A percentile compares a stretch with the other conserved stretches of the same genome.
These are phyloP conservation scores for Biscutella laevigata DNA, from an alignment of 441 rosid genomes.

Conservation along the genomic window DNA sequence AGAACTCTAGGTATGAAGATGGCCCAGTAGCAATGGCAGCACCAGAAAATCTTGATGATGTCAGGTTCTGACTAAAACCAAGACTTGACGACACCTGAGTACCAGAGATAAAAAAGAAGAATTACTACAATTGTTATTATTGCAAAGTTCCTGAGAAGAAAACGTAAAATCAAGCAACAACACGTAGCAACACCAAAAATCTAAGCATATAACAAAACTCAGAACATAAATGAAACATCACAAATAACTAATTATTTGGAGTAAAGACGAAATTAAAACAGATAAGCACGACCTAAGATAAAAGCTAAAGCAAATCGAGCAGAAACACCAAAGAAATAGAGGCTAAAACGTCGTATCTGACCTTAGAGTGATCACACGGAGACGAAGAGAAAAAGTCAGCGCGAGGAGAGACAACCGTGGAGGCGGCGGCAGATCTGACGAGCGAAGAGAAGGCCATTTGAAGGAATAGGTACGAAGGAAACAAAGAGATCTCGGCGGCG, in stretches of 20 bases:
- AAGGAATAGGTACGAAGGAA: slow-evolving; percentile 4
- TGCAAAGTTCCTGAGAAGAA: not conserved
- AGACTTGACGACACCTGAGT: slow-evolving; percentile 43
- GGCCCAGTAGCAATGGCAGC: slow-evolving; percentile 32
- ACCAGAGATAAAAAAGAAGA: not conserved
- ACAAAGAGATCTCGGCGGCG: slow-evolving; percentile 15
- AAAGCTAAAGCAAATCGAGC: not conserved
- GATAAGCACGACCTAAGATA: slow-evolving; percentile 5
- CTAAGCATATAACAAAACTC: not conserved
- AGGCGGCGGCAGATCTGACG: slow-evolving; percentile 53
- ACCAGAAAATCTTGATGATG: slow-evolving; percentile 37
- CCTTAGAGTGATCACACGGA: slow-evolving; percentile 44
- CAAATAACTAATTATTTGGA: not conserved
- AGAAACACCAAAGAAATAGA: not conserved
- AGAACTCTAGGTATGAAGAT: slow-evolving; percentile 52
- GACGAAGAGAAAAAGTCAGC: slow-evolving; percentile 30
- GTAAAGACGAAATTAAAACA: slow-evolving; percentile 3
- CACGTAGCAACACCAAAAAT: not conserved
- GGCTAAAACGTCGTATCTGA: slow-evolving; percentile 17
- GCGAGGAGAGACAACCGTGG: slow-evolving; percentile 29
- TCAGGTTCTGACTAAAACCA: slow-evolving; percentile 30
- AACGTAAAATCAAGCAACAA: not conserved
- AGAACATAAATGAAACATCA: not conserved
- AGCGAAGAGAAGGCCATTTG: slow-evolving; percentile 63
- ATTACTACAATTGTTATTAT: not conserved